These are phyloP conservation scores for Penicillium arizonense DNA, from an alignment of 495 filamentous ascomycete species.

Conservation along the genomic window DNA sequence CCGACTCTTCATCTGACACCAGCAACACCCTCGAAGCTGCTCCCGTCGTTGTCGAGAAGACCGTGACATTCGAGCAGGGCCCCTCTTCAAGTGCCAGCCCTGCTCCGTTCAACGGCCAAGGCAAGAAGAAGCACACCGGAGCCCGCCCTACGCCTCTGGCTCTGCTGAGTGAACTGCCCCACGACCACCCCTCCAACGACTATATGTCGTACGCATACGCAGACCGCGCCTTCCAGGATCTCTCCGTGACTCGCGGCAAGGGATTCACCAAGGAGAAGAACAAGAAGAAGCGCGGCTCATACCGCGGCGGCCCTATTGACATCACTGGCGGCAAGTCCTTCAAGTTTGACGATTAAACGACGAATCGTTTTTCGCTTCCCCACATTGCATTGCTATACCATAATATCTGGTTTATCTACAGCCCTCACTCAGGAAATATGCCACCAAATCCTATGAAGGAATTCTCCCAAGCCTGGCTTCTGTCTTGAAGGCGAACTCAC, in stretches of 20 bases:
- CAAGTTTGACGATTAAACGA: conserved; percentile 78
- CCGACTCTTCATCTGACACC: conserved; percentile 25
- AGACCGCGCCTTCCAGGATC: conserved; percentile 77
- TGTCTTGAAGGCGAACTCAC: not conserved
- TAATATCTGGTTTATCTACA: not conserved
- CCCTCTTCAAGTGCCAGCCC: conserved; percentile 44
- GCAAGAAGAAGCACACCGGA: conserved; percentile 51
- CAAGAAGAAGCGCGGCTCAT: conserved; percentile 83
- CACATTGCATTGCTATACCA: conserved; percentile 1
- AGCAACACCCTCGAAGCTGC: conserved; percentile 35
- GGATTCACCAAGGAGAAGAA: conserved; percentile 99
- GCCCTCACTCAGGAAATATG: not conserved
- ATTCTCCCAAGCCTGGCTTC: not conserved
- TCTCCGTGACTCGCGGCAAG: conserved; percentile 90
- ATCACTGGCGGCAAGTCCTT: conserved; percentile 65
- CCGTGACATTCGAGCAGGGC: conserved; percentile 30
- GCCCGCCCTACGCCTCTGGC: conserved; percentile 46
- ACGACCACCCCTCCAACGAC: conserved; percentile 59
- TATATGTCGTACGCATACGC: conserved; percentile 87
- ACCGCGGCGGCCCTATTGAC: conserved; percentile 82
- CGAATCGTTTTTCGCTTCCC: not conserved
- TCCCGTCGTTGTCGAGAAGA: conserved; percentile 25
- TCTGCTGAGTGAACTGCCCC: conserved; percentile 42
- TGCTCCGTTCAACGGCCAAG: conserved; percentile 40
- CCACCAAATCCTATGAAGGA: not conserved